Evolutionary conservation across 768 basidiomycete genomes (phyloP).

Genomic region (Hypsizygus marmoreus): DNA sequence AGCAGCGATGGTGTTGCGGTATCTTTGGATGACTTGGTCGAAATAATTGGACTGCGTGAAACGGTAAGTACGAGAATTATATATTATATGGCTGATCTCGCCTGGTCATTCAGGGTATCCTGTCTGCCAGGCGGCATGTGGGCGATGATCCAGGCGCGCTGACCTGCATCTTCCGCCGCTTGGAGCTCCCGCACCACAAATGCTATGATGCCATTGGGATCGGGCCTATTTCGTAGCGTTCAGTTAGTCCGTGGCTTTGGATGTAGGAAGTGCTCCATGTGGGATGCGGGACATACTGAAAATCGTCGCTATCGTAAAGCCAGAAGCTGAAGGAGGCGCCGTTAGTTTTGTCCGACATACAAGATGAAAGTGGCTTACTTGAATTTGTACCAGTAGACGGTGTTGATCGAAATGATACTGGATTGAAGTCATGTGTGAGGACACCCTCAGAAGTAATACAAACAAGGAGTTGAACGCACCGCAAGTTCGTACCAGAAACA

Average conservation of each 20-base stretch:
- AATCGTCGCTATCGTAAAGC: slow-evolving; percentile 55
- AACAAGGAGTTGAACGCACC: slow-evolving; percentile 30
- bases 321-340: slow-evolving; percentile 45
- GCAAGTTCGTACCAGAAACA: slow-evolving; percentile 49
- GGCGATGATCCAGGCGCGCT: slow-evolving; percentile 63
- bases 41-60: slow-evolving; percentile 57
- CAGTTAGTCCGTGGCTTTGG: no score
- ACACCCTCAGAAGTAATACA: neutral
- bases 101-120: slow-evolving; percentile 56
- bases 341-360: neutral
- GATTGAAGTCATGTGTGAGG: slow-evolving; percentile 2
- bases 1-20: slow-evolving; percentile 57
- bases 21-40: slow-evolving; percentile 62
- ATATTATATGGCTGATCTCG: slow-evolving; percentile 16
- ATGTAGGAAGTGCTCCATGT: neutral
- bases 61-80: neutral
- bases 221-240: slow-evolving; percentile 32
- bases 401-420: slow-evolving; percentile 62
- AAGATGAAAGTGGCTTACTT: slow-evolving; percentile 37
- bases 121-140: slow-evolving; percentile 56
- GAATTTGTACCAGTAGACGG: slow-evolving; percentile 61
- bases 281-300: slow-evolving; percentile 34
- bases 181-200: slow-evolving; percentile 58
- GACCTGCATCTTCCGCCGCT: slow-evolving; percentile 57
- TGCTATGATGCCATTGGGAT: slow-evolving; percentile 61